These are phyloP conservation scores for Chrysanthemum lavandulifolium DNA, from an alignment of 129 eudicot genomes.

Conservation along the genomic window DNA sequence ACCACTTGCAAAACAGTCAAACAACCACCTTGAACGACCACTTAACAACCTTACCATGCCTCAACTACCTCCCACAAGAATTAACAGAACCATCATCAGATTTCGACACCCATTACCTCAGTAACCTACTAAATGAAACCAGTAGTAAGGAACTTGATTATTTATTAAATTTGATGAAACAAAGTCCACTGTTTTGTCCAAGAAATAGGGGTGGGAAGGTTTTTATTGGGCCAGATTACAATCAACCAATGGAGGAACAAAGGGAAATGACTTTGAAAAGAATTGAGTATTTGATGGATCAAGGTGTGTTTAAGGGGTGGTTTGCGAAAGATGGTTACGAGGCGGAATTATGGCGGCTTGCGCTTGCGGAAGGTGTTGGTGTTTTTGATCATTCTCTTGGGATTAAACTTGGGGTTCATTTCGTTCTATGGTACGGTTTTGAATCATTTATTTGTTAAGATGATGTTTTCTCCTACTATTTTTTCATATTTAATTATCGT, in stretches of 20 bases:
- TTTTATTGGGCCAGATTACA: constrained; percentile 59
- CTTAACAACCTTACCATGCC: constrained; percentile 36
- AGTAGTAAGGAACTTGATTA: constrained; percentile 56
- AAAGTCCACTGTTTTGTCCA: constrained; percentile 54
- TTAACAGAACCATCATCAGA: constrained; percentile 26
- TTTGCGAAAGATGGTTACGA: constrained; percentile 18
- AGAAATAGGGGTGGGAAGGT: constrained; percentile 45
- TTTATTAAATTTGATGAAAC: constrained; percentile 48
- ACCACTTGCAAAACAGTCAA: constrained; percentile 31
- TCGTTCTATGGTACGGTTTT: constrained; percentile 25
- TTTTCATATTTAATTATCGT: no score
- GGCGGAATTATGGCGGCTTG: constrained; percentile 25
- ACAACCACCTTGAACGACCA: constrained; percentile 9
- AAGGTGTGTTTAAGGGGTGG: constrained; percentile 36
- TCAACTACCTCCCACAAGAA: constrained; percentile 60
- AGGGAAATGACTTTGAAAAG: constrained; percentile 53
- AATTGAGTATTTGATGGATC: constrained; percentile 24
- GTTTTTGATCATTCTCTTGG: constrained; percentile 24
- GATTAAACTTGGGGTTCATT: constrained; percentile 30
- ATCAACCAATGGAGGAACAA: constrained; percentile 64
- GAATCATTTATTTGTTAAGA: background rate
- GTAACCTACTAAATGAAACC: constrained; percentile 54
- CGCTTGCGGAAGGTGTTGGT: constrained; percentile 6
- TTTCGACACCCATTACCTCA: constrained; percentile 48
- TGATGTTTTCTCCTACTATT: background rate